Percentiles rank a stretch among this genome's conserved stretches.
Evolutionary conservation across 1,139 yeast species (phyloP).

Genomic region (Kodamaea ohmeri): DNA sequence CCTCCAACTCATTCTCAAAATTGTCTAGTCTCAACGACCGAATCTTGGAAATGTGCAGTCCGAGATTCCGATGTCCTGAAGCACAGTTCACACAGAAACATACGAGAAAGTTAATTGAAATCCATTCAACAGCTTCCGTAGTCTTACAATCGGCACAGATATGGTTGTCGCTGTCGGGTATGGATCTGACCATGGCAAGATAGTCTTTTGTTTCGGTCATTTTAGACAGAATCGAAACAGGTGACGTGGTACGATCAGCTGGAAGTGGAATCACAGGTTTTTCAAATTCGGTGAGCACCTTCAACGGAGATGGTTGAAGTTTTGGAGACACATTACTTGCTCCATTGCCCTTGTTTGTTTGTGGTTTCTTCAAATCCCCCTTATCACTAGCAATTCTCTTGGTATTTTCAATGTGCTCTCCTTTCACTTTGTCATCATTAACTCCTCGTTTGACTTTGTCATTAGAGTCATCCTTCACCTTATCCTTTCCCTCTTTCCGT

Average conservation of each 20-base stretch:
- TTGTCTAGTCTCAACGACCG: slow-evolving; percentile 50
- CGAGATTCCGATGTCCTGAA: slow-evolving; percentile 52
- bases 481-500: neutral
- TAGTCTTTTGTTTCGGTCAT: slow-evolving; percentile 26
- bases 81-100: slow-evolving; percentile 84
- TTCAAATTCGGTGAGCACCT: neutral
- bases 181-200: slow-evolving; percentile 44
- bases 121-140: slow-evolving; percentile 74
- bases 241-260: neutral
- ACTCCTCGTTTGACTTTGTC: slow-evolving; percentile 11
- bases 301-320: neutral
- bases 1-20: slow-evolving; percentile 41
- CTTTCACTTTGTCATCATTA: neutral
- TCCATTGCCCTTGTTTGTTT: neutral
- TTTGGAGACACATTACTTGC: neutral
- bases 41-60: slow-evolving; percentile 51
- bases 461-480: slow-evolving; percentile 10
- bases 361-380: neutral
- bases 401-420: slow-evolving; percentile 9
- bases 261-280: slow-evolving; percentile 4
- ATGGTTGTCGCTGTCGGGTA: slow-evolving; percentile 54
- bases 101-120: slow-evolving; percentile 71
- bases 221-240: slow-evolving; percentile 8
- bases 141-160: slow-evolving; percentile 80
- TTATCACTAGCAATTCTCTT: slow-evolving; percentile 16